Base-by-base conservation (phyloP, 2,329 filamentous ascomycete genomes). In the Esteya vermicola region DNA sequence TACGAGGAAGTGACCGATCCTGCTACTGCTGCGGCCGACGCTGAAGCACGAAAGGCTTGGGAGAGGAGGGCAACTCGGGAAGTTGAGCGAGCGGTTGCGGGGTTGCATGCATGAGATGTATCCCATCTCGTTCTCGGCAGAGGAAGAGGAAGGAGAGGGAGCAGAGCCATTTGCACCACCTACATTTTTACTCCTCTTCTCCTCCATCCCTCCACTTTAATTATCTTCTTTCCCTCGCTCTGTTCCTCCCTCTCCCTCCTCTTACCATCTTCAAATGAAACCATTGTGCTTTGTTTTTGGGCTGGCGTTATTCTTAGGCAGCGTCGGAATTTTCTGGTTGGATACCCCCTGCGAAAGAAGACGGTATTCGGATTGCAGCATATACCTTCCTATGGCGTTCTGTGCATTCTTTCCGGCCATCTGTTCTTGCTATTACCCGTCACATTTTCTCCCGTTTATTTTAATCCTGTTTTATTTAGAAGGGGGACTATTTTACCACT, bases 21-120 rank as follows among this genome's bases (percentile, higher is more conserved):
- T 13, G 60, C n/a, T n/a, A n/a, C n/a, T n/a, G n/a, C 67, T 18
- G 59, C 65, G 20, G 67, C 91, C 23, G 73, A 82, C 51, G 70
- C 80, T 19, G 72, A 75, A 22, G 73, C 75, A 41, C 72, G 77
- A 42, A 72, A 72, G 47, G 71, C 70, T 36, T 85, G 85, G 71
- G 83, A 93, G 61, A 75, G 71, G 49, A 70, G 85, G 51, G 88
- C 86, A 13, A 73, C 68, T 16, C 72, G 78, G 33, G 86, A 94
- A 60, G 89, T 95, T 4, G 74, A 78, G 44, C 76, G 70, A 50
- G 85, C 85, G 14, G 67, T 94, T 39, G 68, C 71, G 39, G 67
- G 68, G 46, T 58, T 78, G 47, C 60, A 60, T 50, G 60, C 61
- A 45, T 70, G 54, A 44, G n/a, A n/a, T n/a, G n/a, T n/a, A n/a